Base-by-base conservation (phyloP, 1,139 yeast genomes). In the Magnusiomyces ingens region DNA sequence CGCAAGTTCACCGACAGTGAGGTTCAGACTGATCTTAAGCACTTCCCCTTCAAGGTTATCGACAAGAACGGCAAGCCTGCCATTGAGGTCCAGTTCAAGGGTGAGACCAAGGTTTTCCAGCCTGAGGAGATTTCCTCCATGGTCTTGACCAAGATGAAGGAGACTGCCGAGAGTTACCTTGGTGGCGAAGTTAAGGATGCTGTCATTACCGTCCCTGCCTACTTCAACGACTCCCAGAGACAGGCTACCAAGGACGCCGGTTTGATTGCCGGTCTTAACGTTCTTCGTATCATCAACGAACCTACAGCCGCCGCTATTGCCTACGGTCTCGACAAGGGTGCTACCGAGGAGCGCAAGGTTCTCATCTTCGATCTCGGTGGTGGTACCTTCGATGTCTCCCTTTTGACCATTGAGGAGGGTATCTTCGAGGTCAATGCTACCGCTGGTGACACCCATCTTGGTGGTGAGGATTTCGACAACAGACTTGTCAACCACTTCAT, bases 391-490 rank as follows among this genome's bases (percentile, higher is more conserved):
- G 97, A 90, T 87, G 97, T 91, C 64, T 93, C 99, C 58, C 81
- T 91, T 69, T 81, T 91, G 75, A 87, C 89, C 81, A 89, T 93
- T 74, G 95, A 93, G 73, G 98, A 94, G 76, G 98, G 98, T 84
- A 94, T 93, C 71, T 91, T 91, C 85, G 91, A 94, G 72, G 99
- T 93, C 72, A 91, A 91, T 84, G 93, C 98, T 70, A 93, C 98
- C 70, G 96, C 98, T 74, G 99, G 99, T 89, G 97, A 91, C 80
- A 93, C 98, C 70, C 99, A 91, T 79, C 85, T 91, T 81, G 98
- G 98, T 85, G 98, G 98, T 85, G 96, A 91, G 82, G 98, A 91
- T 81, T 91, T 91, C 78, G 97, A 90, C 77, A 84, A 91, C 84
- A 87, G 90, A 82, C 83, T 91, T 72, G 86, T 91, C 73, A 93